Evolutionary conservation across 352 stramenopile genomes (phyloP), one percentile per base, ranked within the genome.

Genomic region (Stephanocyclus meneghinianus): DNA sequence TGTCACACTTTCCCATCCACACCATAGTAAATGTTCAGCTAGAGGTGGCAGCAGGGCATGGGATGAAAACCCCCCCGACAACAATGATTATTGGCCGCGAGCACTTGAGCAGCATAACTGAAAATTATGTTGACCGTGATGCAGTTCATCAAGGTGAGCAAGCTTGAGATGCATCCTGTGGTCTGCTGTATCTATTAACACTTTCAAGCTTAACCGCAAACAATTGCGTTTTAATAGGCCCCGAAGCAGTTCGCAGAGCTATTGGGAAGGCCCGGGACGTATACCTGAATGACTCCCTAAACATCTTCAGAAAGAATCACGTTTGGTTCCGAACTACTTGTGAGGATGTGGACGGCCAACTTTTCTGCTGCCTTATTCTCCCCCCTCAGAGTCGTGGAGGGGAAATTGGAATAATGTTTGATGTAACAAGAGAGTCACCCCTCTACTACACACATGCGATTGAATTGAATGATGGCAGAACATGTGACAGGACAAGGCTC

Each of bases 321-420:
- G 29, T 63, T 30, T 72, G 61, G 47, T 77, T 71, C 35, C 56
- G 71, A 47, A 83, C 76, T 30, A 56, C 56, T 57, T 78, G 62
- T 32, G 50, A 21, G 32, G 67, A 59, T 50, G 29, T 57, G 5
- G 15, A 66, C 5, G 21, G 57, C 29, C 1, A 63, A 30, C 16
- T 37, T 42, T 15, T 55, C 45, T 37, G 78, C 18, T 78, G 76
- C 47, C 40, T 76, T 47, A 51, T 83, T 72, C 69, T 83, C 16
- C 76, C 76, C 11, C 76, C 76, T 21, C 47, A 47, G 26, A 63
- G 64, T 21, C 53, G 56, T 59, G 66, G 30, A 57, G 13, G 32
- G 35, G 61, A 21, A 26, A 53, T 72, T 48, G 74, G 74, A 5
- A 35, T 82, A 3, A 47, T 82, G 40, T 45, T 82, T 44, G 63